Evolutionary conservation across 139 green algal genomes (phyloP), one percentile per base, ranked within the genome.

Genomic region (Chlorella sp.): DNA sequence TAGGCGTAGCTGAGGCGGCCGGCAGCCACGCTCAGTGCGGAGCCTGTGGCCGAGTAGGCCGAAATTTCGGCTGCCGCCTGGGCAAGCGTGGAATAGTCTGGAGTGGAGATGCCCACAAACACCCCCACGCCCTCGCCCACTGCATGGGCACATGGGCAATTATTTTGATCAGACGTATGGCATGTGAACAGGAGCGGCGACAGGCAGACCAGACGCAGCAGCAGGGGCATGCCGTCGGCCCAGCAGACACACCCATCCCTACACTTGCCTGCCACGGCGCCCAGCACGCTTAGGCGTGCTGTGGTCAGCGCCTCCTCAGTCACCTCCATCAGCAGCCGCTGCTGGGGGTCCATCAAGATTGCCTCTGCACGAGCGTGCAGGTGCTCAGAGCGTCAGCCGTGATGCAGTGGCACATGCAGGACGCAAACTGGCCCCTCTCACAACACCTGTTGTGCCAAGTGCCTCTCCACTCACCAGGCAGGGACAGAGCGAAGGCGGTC

Each of bases 1-100:
- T 96, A 97, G 6, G 88, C 89, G 88, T 94, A 98, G 36, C 93
- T 94, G 39, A 98, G 32, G 2, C 96, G 88, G 13, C 96, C 96
- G 20, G 92, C 89, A 0, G 95, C 88, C 13, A 97, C 95, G 60
- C 90, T 96, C 68, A 95, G 78, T 4, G 94, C 91, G 0, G 74
- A 81, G 18, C 87, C 87, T 55, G 69, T 75, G 4, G 69, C 73
- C 13, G 76, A 82, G 60, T 82, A 82, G 36, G 76, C 21, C 2
- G 36, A 62, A 13, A 82, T 82, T 38, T 82, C 76, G 26, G 76
- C 36, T 3, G 64, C 21, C 7, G 76, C 36, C 26, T 67, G 32
- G 30, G 76, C 76, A 21, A 82, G 38, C 51, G 30, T 41, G 34
- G 60, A 28, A 13, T 62, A 82, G 60, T 82, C 76, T 13, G 76